A percentile compares a stretch with the other conserved stretches of the same genome.
Evolutionary conservation across 2,329 filamentous ascomycete species (phyloP).

Genomic region (Cordyceps cicadae): DNA sequence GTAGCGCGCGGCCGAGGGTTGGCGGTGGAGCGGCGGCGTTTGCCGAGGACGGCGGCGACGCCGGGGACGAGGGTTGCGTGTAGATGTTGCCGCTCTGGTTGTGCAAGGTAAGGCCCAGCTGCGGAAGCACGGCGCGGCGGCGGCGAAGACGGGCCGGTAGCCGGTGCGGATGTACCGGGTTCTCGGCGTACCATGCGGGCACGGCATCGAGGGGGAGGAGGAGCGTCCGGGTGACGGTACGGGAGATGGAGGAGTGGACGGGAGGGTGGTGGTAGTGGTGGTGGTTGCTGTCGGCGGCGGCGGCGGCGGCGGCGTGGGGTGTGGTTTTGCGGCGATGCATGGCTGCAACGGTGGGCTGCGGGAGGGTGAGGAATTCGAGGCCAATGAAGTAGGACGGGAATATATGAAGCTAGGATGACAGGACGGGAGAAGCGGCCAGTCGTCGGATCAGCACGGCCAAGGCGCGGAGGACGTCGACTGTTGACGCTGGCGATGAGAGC

Average conservation of each 20-base stretch:
- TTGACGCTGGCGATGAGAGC: neutral
- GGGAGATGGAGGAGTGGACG: neutral
- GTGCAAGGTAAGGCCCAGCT: constrained; percentile 34
- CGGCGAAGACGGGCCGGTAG: constrained; percentile 35
- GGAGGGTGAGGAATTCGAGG: neutral
- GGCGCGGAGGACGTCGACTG: neutral
- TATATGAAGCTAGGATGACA: neutral
- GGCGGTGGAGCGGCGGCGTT: constrained; percentile 8
- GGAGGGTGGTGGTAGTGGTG: neutral
- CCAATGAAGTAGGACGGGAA: neutral
- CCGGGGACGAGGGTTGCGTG: constrained; percentile 29
- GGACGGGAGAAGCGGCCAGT: neutral
- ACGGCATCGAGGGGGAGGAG: constrained; percentile 24
- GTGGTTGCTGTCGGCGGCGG: neutral
- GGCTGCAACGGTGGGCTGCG: neutral
- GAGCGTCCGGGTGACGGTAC: neutral
- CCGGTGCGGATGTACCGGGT: constrained; percentile 31
- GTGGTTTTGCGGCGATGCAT: constrained; percentile 1
- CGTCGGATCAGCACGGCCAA: neutral
- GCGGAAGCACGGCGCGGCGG: constrained; percentile 26
- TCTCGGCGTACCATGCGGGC: constrained; percentile 35
- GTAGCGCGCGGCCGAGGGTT: constrained; percentile 23
- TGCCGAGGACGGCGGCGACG: constrained; percentile 15
- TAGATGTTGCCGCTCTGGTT: constrained; percentile 28
- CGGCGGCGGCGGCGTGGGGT: neutral